These are phyloP conservation scores for Chloromonas sp. DNA, from an alignment of 163 green algal species.

Conservation along the genomic window DNA sequence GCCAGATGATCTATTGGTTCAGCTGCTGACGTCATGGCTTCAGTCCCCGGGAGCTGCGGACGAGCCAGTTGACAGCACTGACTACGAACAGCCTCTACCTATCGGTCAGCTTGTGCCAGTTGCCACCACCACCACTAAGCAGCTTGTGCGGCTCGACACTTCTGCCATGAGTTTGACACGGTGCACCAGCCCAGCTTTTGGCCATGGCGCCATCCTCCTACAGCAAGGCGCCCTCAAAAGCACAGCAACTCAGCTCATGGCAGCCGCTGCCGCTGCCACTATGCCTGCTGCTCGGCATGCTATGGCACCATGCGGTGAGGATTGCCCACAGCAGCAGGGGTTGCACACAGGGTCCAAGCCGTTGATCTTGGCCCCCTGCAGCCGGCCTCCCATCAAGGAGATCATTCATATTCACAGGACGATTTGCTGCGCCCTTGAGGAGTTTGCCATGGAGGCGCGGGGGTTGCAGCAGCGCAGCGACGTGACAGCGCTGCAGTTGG, in stretches of 20 bases:
- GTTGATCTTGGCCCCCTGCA: neutral
- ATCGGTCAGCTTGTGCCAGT: neutral
- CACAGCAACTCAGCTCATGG: no score
- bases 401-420: constrained; percentile 71
- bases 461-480: constrained; percentile 17
- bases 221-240: no score
- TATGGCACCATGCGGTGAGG: neutral
- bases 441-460: constrained; percentile 40
- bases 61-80: neutral
- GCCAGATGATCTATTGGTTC: constrained; percentile 64
- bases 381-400: constrained; percentile 51
- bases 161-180: neutral
- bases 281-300: no score
- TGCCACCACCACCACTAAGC: neutral
- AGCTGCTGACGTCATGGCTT: constrained; percentile 78
- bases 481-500: constrained; percentile 18
- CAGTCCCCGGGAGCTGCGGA: constrained; percentile 4
- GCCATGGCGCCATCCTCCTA: no score
- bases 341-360: neutral
- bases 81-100: no score
- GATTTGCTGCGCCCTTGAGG: constrained; percentile 50
- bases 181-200: no score
- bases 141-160: no score
- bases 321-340: constrained; percentile 1
- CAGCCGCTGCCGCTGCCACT: no score